Base-by-base conservation (phyloP, 108 stramenopile genomes). In the Skeletonema grethae region DNA sequence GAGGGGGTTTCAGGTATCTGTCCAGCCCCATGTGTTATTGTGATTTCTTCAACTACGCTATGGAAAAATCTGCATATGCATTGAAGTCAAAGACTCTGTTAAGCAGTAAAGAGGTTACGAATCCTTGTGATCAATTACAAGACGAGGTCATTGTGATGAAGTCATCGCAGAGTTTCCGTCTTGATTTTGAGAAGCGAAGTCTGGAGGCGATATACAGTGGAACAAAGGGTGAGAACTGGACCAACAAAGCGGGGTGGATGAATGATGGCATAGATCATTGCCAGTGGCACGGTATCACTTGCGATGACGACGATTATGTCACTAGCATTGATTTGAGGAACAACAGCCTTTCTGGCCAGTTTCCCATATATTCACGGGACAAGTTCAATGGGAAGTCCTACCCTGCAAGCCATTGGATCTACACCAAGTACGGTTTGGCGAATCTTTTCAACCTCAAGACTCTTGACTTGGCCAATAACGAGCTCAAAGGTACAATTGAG, bases 161-260 rank as follows among this genome's bases (percentile, higher is more conserved):
- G n/a, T n/a, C n/a, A n/a, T n/a, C n/a, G n/a, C n/a, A n/a, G n/a
- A n/a, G n/a, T n/a, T n/a, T n/a, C n/a, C n/a, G n/a, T n/a, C n/a
- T n/a, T n/a, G n/a, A n/a, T n/a, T n/a, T 41, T 15, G 83, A 90
- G 43, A 68, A 61, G 45, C 46, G 68, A 32, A 76, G 82, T 41
- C 75, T 88, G 13, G 46, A 66, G 13, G 30, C 58, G 5, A 61
- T 89, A 20, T 89, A 71, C 61, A 15, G 69, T 9, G 73, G 30
- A 24, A 85, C 82, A 5, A 72, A 72, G 36, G 88, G 88, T 30
- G 5, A 63, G 8, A 34, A 64, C 1, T 80, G 78, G 78, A 74
- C 29, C 11, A 41, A 73, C 41, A 65, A 18, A 0, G 24, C 1
- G 2, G 46, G 64, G 8, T 65, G 64, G 64, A 48, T 55, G 18